Conservation (phyloP, 2,329 filamentous ascomycete species). For the Exophiala dermatitidis region DNA sequence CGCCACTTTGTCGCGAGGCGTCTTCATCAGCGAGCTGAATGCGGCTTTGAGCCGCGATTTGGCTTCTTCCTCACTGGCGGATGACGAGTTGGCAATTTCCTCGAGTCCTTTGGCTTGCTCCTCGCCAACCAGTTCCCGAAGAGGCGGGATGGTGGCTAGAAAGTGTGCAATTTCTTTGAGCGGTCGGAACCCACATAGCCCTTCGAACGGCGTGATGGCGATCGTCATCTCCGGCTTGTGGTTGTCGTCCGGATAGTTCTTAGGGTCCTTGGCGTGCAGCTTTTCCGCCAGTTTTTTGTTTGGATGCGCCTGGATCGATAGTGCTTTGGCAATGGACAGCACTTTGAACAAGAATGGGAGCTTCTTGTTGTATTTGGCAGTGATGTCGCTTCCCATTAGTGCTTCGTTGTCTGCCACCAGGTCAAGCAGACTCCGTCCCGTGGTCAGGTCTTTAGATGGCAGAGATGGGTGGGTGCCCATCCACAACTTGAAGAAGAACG, state of each 20-base stretch:
- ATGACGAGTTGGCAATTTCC: slow-evolving; percentile 47
- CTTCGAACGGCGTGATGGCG: slow-evolving; percentile 91
- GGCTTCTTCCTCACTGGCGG: slow-evolving; percentile 53
- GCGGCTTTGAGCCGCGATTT: slow-evolving; percentile 69
- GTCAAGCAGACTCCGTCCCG: slow-evolving; percentile 78
- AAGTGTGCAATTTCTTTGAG: slow-evolving; percentile 82
- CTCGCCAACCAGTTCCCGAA: slow-evolving; percentile 61
- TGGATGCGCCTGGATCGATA: slow-evolving; percentile 94
- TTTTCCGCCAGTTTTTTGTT: slow-evolving; percentile 91
- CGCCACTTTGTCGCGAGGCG: slow-evolving; percentile 58
- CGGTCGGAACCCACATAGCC: slow-evolving; percentile 89
- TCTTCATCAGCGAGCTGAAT: slow-evolving; percentile 76
- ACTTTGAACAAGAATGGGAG: slow-evolving; percentile 98
- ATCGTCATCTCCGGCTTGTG: slow-evolving; percentile 99
- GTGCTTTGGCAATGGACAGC: slow-evolving; percentile 86
- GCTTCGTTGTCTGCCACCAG: slow-evolving; percentile 80
- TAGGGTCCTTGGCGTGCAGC: slow-evolving; percentile 75
- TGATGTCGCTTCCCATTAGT: slow-evolving; percentile 67
- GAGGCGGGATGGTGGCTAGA: slow-evolving; percentile 56
- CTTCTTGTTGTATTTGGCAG: slow-evolving; percentile 68
- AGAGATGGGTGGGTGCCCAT: slow-evolving; percentile 98
- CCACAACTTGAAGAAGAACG: slow-evolving; percentile 61
- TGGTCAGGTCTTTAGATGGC: slow-evolving; percentile 80
- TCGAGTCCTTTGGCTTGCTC: slow-evolving; percentile 53
- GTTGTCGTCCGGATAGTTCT: slow-evolving; percentile 98